Evolutionary conservation across 805 yeast species (phyloP).

Genomic region (Barnettozyma populi): DNA sequence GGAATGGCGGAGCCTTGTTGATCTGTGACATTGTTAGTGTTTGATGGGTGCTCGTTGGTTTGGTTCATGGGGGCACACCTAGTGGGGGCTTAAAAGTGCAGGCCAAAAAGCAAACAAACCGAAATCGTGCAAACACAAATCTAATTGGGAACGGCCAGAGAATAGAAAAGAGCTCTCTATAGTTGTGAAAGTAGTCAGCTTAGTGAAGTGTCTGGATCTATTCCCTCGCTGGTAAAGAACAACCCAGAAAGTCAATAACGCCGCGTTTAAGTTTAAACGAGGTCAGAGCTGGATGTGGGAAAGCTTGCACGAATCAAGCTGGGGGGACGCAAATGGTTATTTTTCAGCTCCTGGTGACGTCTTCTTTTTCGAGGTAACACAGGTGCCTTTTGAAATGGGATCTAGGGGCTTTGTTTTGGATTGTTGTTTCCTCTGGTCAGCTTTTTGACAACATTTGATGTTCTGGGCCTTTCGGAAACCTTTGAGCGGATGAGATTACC

Average conservation of each 20-base stretch:
- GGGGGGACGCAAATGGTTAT: background rate
- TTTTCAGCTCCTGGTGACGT: too few relatives aligned
- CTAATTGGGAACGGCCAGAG: background rate
- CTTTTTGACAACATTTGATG: conserved; percentile 1
- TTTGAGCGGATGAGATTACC: background rate
- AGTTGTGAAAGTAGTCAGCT: background rate
- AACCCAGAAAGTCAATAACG: background rate
- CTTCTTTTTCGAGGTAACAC: background rate
- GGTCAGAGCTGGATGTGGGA: background rate
- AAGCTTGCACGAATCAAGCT: background rate
- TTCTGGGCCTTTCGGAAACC: background rate
- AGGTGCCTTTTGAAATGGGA: background rate
- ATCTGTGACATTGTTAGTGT: conserved; percentile 12
- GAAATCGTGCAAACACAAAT: background rate
- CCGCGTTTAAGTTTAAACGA: background rate
- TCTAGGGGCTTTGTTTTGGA: background rate
- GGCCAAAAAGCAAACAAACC: background rate
- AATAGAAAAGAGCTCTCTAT: background rate
- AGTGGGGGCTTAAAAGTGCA: background rate
- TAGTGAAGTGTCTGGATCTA: background rate
- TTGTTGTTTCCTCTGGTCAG: background rate
- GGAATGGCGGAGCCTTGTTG: conserved; percentile 26
- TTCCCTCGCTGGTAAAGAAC: background rate
- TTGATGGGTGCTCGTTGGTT: background rate
- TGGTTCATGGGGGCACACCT: background rate